phyloP scores from a whole-genome alignment of 2,329 filamentous ascomycete species.

The Sclerotinia borealis region DNA sequence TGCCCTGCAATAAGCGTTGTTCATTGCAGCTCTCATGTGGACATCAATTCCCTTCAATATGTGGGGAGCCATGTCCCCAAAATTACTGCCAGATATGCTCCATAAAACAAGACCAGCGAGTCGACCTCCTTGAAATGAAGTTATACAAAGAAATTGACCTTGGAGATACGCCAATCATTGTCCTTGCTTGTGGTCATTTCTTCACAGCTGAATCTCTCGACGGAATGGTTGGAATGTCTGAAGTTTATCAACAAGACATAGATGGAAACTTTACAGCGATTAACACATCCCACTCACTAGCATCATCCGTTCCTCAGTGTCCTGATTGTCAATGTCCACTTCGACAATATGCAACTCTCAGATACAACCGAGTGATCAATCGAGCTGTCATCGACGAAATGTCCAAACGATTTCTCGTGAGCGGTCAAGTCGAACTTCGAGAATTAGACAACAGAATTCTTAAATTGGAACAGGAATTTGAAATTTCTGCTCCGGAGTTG shows the following conservation, averaged over 20 bases:
- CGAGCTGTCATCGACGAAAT: slow-evolving; percentile 35
- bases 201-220: slow-evolving; percentile 55
- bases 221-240: slow-evolving; percentile 45
- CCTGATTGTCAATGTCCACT: slow-evolving; percentile 33
- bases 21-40: slow-evolving; percentile 46
- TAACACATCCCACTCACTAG: slow-evolving; percentile 26
- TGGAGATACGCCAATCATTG: slow-evolving; percentile 53
- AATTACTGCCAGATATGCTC: slow-evolving; percentile 53
- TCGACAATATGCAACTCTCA: slow-evolving; percentile 31
- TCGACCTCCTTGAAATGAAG: slow-evolving; percentile 51
- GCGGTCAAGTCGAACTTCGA: slow-evolving; percentile 26
- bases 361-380: slow-evolving; percentile 36
- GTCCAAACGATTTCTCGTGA: slow-evolving; percentile 34
- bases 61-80: slow-evolving; percentile 55
- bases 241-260: slow-evolving; percentile 31
- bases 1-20: slow-evolving; percentile 60
- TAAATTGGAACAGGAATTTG: slow-evolving; percentile 21
- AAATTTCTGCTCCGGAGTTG: neutral
- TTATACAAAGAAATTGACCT: slow-evolving; percentile 53
- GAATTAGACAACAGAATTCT: slow-evolving; percentile 22
- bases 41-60: slow-evolving; percentile 59
- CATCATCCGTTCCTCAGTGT: slow-evolving; percentile 29
- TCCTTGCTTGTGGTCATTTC: slow-evolving; percentile 58
- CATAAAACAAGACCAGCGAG: slow-evolving; percentile 37
- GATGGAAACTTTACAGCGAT: slow-evolving; percentile 26